Evolutionary conservation across 2,329 filamentous ascomycete genomes (phyloP).

Genomic region (Sporothrix luriei): DNA sequence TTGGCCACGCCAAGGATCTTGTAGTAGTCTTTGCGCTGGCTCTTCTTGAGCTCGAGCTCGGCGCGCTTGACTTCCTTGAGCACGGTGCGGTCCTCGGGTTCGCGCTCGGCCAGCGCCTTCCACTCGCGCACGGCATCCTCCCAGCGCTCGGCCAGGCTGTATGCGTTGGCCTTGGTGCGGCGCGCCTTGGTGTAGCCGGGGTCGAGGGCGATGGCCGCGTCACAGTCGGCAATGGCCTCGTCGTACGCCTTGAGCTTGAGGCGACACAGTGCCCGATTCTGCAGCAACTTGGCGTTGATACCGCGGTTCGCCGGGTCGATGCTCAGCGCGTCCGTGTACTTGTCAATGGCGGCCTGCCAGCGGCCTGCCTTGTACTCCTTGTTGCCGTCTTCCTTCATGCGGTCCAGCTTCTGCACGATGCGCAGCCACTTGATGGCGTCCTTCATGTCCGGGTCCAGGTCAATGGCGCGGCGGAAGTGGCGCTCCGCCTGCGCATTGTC

Average conservation of each 20-base stretch:
- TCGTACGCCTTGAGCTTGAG: constrained; percentile 83
- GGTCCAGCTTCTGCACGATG: constrained; percentile 86
- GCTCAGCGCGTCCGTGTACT: constrained; percentile 79
- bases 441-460: constrained; percentile 87
- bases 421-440: constrained; percentile 86
- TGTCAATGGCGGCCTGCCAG: constrained; percentile 77
- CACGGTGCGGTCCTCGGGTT: constrained; percentile 78
- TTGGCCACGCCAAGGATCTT: constrained; percentile 91
- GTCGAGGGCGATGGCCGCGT: constrained; percentile 79
- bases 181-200: constrained; percentile 84
- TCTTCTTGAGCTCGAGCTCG: constrained; percentile 96
- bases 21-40: constrained; percentile 96
- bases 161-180: constrained; percentile 89
- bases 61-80: constrained; percentile 84
- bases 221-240: constrained; percentile 81
- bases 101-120: constrained; percentile 80
- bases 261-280: constrained; percentile 87
- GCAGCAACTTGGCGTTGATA: constrained; percentile 91
- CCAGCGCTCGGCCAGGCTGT: constrained; percentile 85
- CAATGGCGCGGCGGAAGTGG: constrained; percentile 86
- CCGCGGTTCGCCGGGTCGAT: constrained; percentile 87
- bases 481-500: constrained; percentile 94
- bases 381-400: constrained; percentile 94
- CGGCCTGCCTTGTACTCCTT: constrained; percentile 81
- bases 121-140: constrained; percentile 87